Conservation (phyloP, 176 grass and related monocot species). For the Bothriochloa decipiens region DNA sequence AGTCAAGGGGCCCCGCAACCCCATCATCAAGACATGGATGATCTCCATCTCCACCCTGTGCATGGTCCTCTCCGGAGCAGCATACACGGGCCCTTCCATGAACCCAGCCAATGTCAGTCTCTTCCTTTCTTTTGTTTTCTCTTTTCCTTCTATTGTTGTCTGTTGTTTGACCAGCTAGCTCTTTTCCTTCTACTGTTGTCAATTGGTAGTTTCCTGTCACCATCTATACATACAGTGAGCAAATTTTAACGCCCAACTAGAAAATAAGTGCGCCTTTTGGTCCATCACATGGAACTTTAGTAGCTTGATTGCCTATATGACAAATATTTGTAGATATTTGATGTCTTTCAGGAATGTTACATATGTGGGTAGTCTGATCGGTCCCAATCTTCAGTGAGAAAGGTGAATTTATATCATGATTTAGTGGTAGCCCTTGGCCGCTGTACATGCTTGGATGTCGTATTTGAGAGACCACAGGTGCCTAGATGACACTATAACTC, state of each 20-base stretch:
- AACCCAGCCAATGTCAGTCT: constrained; percentile 37
- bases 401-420: background rate
- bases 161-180: background rate
- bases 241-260: background rate
- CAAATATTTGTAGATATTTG: background rate
- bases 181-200: background rate
- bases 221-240: background rate
- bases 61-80: constrained; percentile 30
- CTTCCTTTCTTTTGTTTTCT: background rate
- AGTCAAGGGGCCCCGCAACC: constrained; percentile 34
- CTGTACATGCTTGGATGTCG: constrained; percentile 69
- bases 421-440: constrained; percentile 73
- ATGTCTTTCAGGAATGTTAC: background rate
- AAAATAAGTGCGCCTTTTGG: background rate
- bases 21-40: constrained; percentile 35
- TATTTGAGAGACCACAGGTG: constrained; percentile 58
- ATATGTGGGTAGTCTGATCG: background rate
- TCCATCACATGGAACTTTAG: background rate
- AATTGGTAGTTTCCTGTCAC: background rate
- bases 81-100: constrained; percentile 38
- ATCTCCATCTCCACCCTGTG: constrained; percentile 30
- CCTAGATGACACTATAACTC: constrained; percentile 79
- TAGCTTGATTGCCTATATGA: background rate
- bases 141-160: background rate
- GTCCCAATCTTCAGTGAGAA: background rate